These are phyloP conservation scores for Phytophthora fragariae DNA, from an alignment of 352 stramenopile genomes.

Conservation along the genomic window DNA sequence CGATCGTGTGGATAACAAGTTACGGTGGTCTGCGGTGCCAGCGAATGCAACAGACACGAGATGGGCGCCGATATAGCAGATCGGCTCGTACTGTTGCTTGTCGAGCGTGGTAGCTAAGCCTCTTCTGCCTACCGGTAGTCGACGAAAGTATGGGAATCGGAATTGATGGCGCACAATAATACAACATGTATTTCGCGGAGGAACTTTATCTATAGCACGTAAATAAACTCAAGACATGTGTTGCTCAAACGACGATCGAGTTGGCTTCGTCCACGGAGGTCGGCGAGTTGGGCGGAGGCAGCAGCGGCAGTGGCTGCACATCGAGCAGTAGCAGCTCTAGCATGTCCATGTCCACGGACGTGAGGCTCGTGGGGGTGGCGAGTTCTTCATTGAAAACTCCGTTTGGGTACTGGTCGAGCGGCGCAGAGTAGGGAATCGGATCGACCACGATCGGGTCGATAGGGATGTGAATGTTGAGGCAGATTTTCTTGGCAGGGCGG, in stretches of 20 bases:
- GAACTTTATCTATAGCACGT: not conserved
- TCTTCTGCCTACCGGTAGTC: not conserved
- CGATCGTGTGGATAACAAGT: no score
- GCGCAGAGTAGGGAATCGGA: not conserved
- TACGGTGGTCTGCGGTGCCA: no score
- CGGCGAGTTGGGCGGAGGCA: not conserved
- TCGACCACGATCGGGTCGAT: not conserved
- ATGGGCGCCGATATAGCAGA: not conserved
- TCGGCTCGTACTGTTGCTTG: not conserved
- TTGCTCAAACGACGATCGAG: not conserved
- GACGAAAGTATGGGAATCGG: no score
- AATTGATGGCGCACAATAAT: not conserved
- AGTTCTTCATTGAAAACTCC: not conserved
- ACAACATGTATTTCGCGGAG: not conserved
- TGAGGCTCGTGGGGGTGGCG: not conserved
- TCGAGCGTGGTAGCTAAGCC: not conserved
- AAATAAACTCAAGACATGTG: not conserved
- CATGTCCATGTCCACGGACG: not conserved
- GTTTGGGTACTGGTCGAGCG: not conserved
- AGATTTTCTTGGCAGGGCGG: not conserved
- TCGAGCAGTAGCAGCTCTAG: constrained; percentile 1
- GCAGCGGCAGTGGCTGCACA: not conserved
- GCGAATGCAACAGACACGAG: not conserved
- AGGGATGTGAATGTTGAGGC: not conserved
- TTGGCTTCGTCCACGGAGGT: not conserved